A percentile compares a stretch with the other conserved stretches of the same genome.
Evolutionary conservation across 2,329 filamentous ascomycete species (phyloP).

Genomic region (Calonectria fujianensis): DNA sequence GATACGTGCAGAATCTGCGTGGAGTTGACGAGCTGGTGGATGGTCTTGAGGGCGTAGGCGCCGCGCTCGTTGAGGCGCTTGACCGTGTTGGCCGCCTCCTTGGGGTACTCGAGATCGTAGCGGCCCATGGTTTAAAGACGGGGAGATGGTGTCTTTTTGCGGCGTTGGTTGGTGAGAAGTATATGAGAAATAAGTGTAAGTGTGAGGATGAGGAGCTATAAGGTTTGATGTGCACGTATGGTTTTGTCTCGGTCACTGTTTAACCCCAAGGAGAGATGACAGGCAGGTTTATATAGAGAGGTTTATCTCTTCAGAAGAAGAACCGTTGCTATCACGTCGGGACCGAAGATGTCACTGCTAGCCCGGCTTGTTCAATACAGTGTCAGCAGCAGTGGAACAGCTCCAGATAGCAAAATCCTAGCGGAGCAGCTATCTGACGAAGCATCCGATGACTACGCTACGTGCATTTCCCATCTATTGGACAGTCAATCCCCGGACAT

Average conservation of each 20-base stretch:
- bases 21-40: slow-evolving; percentile 85
- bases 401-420: slow-evolving; percentile 26
- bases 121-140: slow-evolving; percentile 58
- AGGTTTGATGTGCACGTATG: slow-evolving; percentile 16
- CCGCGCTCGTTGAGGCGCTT: slow-evolving; percentile 80
- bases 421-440: slow-evolving; percentile 27
- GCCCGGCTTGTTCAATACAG: slow-evolving; percentile 13
- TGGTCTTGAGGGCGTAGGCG: slow-evolving; percentile 81
- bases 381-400: slow-evolving; percentile 21
- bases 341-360: slow-evolving; percentile 24
- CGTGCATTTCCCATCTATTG: not conserved
- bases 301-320: not conserved
- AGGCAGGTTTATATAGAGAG: slow-evolving; percentile 27
- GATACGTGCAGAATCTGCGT: slow-evolving; percentile 87
- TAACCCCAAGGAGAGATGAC: not conserved
- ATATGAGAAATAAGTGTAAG: not conserved
- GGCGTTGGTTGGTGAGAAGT: not conserved
- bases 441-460: slow-evolving; percentile 10
- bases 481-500: slow-evolving; percentile 8
- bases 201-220: not conserved
- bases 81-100: slow-evolving; percentile 77
- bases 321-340: slow-evolving; percentile 27
- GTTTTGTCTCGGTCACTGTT: slow-evolving; percentile 8
- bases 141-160: slow-evolving; percentile 3
- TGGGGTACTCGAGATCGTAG: slow-evolving; percentile 75